These are phyloP conservation scores for Amylostereum areolatum DNA, from an alignment of 1,284 basidiomycete species.

Conservation along the genomic window DNA sequence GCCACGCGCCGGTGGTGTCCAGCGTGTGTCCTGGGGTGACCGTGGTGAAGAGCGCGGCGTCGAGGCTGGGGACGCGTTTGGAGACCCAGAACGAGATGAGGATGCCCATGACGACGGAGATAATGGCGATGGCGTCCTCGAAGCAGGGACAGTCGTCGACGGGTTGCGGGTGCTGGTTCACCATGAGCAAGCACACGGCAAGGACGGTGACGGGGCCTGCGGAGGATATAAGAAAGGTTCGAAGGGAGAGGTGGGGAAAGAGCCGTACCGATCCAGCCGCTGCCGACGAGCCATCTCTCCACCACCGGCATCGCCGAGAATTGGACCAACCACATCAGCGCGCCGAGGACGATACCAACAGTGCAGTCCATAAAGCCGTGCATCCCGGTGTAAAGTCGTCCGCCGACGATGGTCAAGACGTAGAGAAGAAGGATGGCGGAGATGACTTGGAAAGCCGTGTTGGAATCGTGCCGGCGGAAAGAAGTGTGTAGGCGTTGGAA, in stretches of 20 bases:
- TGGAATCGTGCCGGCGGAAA: slow-evolving; percentile 25
- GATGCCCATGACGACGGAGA: slow-evolving; percentile 80
- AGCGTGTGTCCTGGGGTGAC: slow-evolving; percentile 56
- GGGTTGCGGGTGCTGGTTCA: slow-evolving; percentile 88
- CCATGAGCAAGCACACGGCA: slow-evolving; percentile 63
- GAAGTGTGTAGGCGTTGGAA: slow-evolving; percentile 46
- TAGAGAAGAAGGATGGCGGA: slow-evolving; percentile 8
- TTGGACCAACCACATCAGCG: slow-evolving; percentile 57
- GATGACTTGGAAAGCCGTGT: slow-evolving; percentile 12
- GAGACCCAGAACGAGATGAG: slow-evolving; percentile 62
- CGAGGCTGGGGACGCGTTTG: slow-evolving; percentile 30
- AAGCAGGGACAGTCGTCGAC: slow-evolving; percentile 98
- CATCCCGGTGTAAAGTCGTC: slow-evolving; percentile 86
- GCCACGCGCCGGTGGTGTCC: slow-evolving; percentile 41
- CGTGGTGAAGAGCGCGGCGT: slow-evolving; percentile 24
- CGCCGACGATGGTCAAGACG: slow-evolving; percentile 8
- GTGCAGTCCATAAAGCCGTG: slow-evolving; percentile 79
- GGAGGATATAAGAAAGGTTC: neutral
- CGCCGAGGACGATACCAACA: slow-evolving; percentile 63
- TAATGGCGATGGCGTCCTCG: slow-evolving; percentile 93
- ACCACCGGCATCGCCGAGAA: slow-evolving; percentile 27
- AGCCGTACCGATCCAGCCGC: slow-evolving; percentile 48
- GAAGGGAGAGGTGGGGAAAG: neutral
- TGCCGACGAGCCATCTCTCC: slow-evolving; percentile 44
- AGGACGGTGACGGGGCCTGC: slow-evolving; percentile 66